Conservation (phyloP, 176 grass and related monocot genomes). For the Aegilops umbellulata region DNA sequence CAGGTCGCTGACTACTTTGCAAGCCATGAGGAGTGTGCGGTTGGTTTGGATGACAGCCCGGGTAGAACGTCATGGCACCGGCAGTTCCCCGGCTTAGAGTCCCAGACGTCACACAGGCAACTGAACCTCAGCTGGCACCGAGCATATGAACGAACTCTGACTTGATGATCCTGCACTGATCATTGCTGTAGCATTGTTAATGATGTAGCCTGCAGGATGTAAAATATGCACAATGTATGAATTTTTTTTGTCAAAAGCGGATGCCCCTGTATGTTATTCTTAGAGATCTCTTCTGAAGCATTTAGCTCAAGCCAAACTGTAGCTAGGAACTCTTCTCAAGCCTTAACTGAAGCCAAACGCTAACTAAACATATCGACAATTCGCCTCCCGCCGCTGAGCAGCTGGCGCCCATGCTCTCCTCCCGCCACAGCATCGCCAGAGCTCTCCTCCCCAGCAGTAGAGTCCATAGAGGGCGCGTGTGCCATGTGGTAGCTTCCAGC, state of each 20-base stretch:
- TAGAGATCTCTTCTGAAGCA: neutral
- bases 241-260: neutral
- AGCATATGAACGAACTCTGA: slow-evolving; percentile 14
- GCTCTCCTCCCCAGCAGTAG: no score
- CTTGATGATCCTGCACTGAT: slow-evolving; percentile 8
- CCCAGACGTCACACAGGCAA: slow-evolving; percentile 33
- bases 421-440: no score
- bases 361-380: no score
- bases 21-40: slow-evolving; percentile 49
- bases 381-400: no score
- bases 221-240: slow-evolving; percentile 9
- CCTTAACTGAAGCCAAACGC: no score
- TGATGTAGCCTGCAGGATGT: neutral
- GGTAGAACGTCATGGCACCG: slow-evolving; percentile 71
- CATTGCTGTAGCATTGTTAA: slow-evolving; percentile 2
- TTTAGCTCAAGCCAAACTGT: no score
- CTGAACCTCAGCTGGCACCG: slow-evolving; percentile 37
- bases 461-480: no score
- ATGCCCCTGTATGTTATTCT: neutral
- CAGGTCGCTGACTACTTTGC: slow-evolving; percentile 76
- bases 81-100: slow-evolving; percentile 67
- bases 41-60: slow-evolving; percentile 55
- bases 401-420: no score
- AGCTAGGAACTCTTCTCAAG: no score
- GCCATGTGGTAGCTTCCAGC: no score